A percentile compares a stretch with the other conserved stretches of the same genome.
Conservation (phyloP, 345 rosid species). For the Melaleuca quinquenervia region DNA sequence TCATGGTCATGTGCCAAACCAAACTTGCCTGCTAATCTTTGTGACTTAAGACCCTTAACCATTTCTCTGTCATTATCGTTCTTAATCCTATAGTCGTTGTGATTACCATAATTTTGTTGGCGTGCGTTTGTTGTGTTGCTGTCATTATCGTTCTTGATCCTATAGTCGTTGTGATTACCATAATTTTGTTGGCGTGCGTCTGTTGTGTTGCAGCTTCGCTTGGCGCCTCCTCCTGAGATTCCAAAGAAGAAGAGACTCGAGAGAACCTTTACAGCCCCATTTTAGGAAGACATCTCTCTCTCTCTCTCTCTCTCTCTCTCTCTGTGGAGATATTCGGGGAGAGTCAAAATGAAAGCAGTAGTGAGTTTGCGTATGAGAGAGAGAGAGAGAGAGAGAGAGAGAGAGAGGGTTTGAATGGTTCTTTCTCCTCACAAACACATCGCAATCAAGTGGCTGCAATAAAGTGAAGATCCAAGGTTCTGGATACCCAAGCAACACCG, state of each 20-base stretch:
- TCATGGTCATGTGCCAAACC: neutral
- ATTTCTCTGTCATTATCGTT: neutral
- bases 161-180: neutral
- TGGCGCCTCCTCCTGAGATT: constrained; percentile 13
- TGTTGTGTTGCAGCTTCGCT: neutral
- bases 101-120: neutral
- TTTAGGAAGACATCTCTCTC: constrained; percentile 16
- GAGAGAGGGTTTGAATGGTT: neutral
- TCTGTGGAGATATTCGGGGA: neutral
- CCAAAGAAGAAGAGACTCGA: constrained; percentile 25
- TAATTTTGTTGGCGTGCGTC: neutral
- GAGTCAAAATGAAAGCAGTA: neutral
- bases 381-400: neutral
- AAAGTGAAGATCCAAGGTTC: neutral
- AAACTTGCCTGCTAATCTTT: neutral
- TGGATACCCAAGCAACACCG: neutral
- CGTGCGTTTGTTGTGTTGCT: neutral
- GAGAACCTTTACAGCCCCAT: constrained; percentile 40
- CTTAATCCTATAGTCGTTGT: neutral
- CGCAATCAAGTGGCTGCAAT: neutral
- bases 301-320: neutral
- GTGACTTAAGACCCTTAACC: neutral
- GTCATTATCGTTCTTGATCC: neutral
- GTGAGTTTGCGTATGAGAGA: neutral
- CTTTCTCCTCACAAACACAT: neutral